Evolutionary conservation across 179 eudicot species (phyloP).

Genomic region (Beta macrorhiza): DNA sequence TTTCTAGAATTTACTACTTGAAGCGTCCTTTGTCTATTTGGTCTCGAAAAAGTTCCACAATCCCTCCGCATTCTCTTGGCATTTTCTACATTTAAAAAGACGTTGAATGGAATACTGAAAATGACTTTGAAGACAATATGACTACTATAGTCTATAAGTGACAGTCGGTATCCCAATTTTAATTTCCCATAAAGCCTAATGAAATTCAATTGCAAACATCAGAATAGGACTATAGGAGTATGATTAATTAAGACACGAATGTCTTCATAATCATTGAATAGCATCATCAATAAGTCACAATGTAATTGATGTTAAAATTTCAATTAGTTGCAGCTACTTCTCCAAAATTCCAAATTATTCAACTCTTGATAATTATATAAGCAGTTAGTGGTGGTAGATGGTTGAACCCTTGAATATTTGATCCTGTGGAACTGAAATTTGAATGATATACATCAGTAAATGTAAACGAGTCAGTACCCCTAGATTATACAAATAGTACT

Average conservation of each 20-base stretch:
- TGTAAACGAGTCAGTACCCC: neutral
- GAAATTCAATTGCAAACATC: neutral
- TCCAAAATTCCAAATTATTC: neutral
- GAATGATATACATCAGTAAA: neutral
- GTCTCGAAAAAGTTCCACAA: no score
- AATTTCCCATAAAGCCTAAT: neutral
- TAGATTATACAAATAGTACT: neutral
- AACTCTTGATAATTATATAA: neutral
- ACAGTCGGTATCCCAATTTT: no score
- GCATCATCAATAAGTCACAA: neutral
- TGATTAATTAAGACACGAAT: neutral
- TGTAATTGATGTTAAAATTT: neutral
- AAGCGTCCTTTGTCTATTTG: no score
- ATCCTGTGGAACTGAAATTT: neutral
- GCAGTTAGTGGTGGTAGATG: constrained; percentile 1
- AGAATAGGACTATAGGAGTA: neutral
- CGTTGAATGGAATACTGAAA: no score
- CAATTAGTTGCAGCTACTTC: constrained; percentile 11
- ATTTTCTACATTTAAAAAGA: no score
- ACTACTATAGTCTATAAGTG: no score
- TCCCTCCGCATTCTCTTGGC: no score
- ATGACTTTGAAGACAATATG: no score
- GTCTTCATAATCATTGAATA: neutral
- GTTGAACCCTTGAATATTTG: neutral
- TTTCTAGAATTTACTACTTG: no score